phyloP scores from a whole-genome alignment of 306 rosid genomes.

The Gastrolobium bilobum region DNA sequence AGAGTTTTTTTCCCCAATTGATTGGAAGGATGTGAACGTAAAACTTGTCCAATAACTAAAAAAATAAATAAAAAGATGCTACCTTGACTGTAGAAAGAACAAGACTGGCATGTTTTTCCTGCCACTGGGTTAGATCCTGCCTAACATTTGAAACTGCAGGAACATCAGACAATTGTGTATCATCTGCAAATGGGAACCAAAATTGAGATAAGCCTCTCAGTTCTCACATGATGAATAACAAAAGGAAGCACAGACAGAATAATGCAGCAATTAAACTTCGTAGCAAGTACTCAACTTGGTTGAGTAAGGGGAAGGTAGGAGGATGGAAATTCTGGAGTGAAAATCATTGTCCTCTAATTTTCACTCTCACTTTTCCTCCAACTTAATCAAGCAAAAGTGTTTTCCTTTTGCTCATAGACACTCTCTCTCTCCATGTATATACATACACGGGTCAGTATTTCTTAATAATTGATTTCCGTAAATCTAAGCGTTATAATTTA shows the following conservation, averaged over 20 bases:
- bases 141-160: conserved; percentile 71
- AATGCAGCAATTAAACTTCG: background rate
- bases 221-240: conserved; percentile 15
- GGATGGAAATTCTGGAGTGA: background rate
- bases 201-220: conserved; percentile 24
- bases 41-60: background rate
- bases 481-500: too few species aligned
- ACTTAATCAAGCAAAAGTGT: too few species aligned
- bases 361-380: too few species aligned
- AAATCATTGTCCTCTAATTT: background rate
- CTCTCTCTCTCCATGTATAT: too few species aligned
- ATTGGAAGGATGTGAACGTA: background rate
- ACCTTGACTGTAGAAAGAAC: conserved; percentile 79
- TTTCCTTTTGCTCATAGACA: too few species aligned
- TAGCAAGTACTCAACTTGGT: conserved; percentile 22
- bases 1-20: background rate
- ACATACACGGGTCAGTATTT: too few species aligned
- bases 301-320: conserved; percentile 1
- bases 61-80: conserved; percentile 20
- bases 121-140: conserved; percentile 82
- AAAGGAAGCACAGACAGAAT: background rate
- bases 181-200: conserved; percentile 61
- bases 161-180: conserved; percentile 59
- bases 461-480: too few species aligned
- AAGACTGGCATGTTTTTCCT: conserved; percentile 73